Conservation (phyloP, 306 rosid genomes). For the Ochetophila trinervis region DNA sequence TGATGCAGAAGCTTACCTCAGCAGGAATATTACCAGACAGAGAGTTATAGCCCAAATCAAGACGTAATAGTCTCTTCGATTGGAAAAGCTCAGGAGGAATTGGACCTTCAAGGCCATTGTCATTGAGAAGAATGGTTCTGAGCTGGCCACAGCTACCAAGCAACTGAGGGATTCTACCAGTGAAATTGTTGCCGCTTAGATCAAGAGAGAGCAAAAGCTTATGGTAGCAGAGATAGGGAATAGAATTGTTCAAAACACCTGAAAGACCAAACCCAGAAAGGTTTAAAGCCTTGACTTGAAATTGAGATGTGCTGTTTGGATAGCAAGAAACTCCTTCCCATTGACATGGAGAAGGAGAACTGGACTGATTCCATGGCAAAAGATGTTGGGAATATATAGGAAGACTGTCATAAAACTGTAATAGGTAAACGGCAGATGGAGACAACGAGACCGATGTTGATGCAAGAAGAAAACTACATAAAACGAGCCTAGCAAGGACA, state of each 20-base stretch:
- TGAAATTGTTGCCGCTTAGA: conserved; percentile 25
- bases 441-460: conserved; percentile 7
- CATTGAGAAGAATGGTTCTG: conserved; percentile 19
- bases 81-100: conserved; percentile 20
- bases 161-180: conserved; percentile 12
- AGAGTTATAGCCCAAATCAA: conserved; percentile 24
- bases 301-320: conserved; percentile 10
- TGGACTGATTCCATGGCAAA: conserved; percentile 12
- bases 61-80: conserved; percentile 5
- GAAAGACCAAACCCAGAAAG: conserved; percentile 22
- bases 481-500: neutral
- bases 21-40: conserved; percentile 22
- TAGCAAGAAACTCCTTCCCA: conserved; percentile 25
- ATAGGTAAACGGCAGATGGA: conserved; percentile 13
- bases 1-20: conserved; percentile 24
- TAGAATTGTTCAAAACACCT: conserved; percentile 17
- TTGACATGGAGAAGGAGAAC: conserved; percentile 12
- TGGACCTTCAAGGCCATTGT: conserved; percentile 15
- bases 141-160: conserved; percentile 22
- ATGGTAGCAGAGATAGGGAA: conserved; percentile 13
- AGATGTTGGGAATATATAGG: conserved; percentile 14
- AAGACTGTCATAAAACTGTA: conserved; percentile 17
- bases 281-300: conserved; percentile 25
- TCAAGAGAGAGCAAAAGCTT: conserved; percentile 22
- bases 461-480: neutral